These are phyloP conservation scores for Fomitopsis pinicola DNA, from an alignment of 1,284 basidiomycete species.

Conservation along the genomic window DNA sequence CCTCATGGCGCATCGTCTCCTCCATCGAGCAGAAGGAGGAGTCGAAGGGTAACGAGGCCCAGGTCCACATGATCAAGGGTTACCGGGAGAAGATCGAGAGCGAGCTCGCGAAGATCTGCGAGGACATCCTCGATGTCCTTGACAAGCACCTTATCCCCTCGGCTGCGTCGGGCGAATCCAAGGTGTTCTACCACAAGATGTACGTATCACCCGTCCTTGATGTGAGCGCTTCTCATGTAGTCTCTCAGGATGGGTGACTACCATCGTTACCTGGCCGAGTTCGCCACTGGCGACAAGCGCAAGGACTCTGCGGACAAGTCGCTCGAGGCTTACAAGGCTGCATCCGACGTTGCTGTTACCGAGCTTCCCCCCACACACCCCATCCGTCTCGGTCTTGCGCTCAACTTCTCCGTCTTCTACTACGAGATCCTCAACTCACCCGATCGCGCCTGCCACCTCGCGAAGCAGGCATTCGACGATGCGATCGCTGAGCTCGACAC, in stretches of 20 bases:
- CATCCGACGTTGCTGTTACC: conserved; percentile 96
- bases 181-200: conserved; percentile 99
- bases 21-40: conserved; percentile 99
- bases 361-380: conserved; percentile 99
- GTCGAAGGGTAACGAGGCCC: conserved; percentile 97
- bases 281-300: conserved; percentile 98
- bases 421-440: conserved; percentile 99
- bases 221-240: not conserved
- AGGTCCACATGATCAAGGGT: conserved; percentile 98
- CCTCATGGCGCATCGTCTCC: conserved; percentile 98
- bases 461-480: conserved; percentile 99
- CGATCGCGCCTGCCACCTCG: conserved; percentile 98
- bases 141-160: conserved; percentile 99
- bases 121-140: conserved; percentile 98
- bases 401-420: conserved; percentile 99
- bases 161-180: conserved; percentile 96
- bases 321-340: conserved; percentile 98
- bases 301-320: conserved; percentile 99
- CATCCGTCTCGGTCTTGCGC: conserved; percentile 97
- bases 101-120: conserved; percentile 98
- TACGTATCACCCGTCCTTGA: conserved; percentile 35
- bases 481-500: conserved; percentile 99
- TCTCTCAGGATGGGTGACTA: conserved; percentile 96
- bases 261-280: conserved; percentile 99
- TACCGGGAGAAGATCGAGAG: conserved; percentile 99